Conservation (phyloP, 768 basidiomycete genomes). For the Royoungia palumana region DNA sequence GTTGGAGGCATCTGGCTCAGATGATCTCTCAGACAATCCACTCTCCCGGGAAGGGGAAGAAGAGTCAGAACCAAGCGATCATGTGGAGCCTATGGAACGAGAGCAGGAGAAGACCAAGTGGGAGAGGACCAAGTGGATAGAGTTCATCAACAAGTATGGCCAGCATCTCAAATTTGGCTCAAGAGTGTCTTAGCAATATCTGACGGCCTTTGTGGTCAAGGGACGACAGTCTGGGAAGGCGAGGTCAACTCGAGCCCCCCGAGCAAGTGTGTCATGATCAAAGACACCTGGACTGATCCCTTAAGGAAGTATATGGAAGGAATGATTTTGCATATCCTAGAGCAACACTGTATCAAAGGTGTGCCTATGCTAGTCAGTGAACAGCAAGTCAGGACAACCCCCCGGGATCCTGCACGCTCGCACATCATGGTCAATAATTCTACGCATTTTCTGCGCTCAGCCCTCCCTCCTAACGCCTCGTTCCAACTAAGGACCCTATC, state of each 20-base stretch:
- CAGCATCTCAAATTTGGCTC: too few relatives aligned
- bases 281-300: constrained; percentile 6
- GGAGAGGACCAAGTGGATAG: too few relatives aligned
- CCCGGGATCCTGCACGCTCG: neutral
- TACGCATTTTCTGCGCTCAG: neutral
- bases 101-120: too few relatives aligned
- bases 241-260: neutral
- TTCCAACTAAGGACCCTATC: neutral
- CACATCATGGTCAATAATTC: neutral
- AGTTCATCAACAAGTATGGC: too few relatives aligned
- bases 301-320: neutral
- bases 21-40: too few relatives aligned
- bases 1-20: too few relatives aligned
- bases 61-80: too few relatives aligned
- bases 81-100: too few relatives aligned
- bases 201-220: too few relatives aligned
- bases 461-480: neutral
- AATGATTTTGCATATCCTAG: constrained; percentile 1
- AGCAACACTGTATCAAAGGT: neutral
- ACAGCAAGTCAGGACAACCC: neutral
- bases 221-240: neutral
- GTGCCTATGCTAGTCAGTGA: neutral
- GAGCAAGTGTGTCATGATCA: neutral
- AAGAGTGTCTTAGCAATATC: too few relatives aligned
- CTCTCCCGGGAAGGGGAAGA: too few relatives aligned